Percentiles rank a stretch among this genome's conserved stretches.
Conservation (phyloP, 148 eudicot genomes). For the Amaranthus palmeri region DNA sequence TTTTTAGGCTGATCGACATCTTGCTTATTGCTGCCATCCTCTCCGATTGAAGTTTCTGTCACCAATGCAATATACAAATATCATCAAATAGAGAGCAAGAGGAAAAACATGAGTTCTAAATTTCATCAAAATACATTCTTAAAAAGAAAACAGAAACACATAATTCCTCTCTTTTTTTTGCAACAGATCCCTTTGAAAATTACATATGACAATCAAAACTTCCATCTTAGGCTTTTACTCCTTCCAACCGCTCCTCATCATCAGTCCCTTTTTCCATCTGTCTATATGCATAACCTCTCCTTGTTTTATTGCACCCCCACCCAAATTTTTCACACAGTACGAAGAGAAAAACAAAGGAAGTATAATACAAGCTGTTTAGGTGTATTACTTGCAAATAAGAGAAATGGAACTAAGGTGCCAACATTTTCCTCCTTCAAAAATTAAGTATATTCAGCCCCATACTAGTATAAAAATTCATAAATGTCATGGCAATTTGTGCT, state of each 20-base stretch:
- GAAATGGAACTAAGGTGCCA: neutral
- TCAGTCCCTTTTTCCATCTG: no score
- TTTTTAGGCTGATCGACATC: slow-evolving; percentile 24
- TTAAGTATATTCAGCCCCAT: neutral
- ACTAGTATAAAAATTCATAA: neutral
- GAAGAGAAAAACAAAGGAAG: no score
- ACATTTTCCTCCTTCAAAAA: neutral
- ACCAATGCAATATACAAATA: slow-evolving; percentile 10
- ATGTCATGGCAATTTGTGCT: neutral
- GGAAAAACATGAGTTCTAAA: neutral
- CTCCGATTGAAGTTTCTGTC: slow-evolving; percentile 27
- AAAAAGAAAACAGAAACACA: neutral
- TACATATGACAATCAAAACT: no score
- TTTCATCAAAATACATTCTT: neutral
- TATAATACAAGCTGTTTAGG: neutral
- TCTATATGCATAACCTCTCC: no score
- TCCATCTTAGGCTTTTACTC: no score
- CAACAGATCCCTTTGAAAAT: no score
- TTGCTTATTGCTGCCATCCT: slow-evolving; percentile 21
- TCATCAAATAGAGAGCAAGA: neutral
- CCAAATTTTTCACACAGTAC: no score
- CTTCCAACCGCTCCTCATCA: no score
- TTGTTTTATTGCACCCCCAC: no score
- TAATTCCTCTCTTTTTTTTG: no score
- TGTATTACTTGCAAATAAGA: neutral